phyloP scores from a whole-genome alignment of 768 basidiomycete genomes.

The Lyophyllum shimeji region DNA sequence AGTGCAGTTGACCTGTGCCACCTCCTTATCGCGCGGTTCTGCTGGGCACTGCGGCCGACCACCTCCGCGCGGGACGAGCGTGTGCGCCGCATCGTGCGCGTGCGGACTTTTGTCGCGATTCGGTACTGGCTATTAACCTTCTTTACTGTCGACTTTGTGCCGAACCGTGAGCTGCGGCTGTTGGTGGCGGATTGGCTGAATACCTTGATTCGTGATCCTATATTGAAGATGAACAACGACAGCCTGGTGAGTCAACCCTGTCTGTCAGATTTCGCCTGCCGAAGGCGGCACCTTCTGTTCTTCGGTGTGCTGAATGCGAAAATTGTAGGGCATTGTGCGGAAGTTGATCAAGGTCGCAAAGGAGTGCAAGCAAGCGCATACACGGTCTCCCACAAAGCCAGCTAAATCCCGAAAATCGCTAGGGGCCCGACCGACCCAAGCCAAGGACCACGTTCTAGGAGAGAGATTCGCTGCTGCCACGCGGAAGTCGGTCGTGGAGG shows the following conservation, averaged over 20 bases:
- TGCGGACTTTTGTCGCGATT: constrained; percentile 87
- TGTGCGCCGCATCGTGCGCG: constrained; percentile 75
- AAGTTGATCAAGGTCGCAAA: constrained; percentile 82
- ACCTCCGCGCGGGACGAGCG: constrained; percentile 60
- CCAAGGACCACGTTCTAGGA: constrained; percentile 50
- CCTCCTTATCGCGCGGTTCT: constrained; percentile 82
- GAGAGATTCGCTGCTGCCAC: constrained; percentile 67
- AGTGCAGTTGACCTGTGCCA: constrained; percentile 77
- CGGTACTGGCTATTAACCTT: constrained; percentile 91
- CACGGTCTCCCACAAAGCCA: constrained; percentile 33
- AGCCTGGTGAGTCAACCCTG: constrained; percentile 56
- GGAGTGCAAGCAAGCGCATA: constrained; percentile 74
- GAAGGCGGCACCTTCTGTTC: neutral
- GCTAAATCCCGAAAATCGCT: constrained; percentile 33
- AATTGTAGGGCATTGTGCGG: constrained; percentile 68
- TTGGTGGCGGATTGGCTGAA: constrained; percentile 82
- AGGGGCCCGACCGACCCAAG: constrained; percentile 31
- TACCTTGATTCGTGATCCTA: constrained; percentile 68
- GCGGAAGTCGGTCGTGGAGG: constrained; percentile 39
- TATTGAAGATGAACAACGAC: constrained; percentile 62
- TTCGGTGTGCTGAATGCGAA: constrained; percentile 8
- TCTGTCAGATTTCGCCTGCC: neutral
- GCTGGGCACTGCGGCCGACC: constrained; percentile 73
- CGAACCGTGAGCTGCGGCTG: constrained; percentile 73
- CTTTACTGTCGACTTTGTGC: constrained; percentile 85